These are phyloP conservation scores for Juncus inflexus DNA, from an alignment of 176 grass and related monocot genomes.

Conservation along the genomic window DNA sequence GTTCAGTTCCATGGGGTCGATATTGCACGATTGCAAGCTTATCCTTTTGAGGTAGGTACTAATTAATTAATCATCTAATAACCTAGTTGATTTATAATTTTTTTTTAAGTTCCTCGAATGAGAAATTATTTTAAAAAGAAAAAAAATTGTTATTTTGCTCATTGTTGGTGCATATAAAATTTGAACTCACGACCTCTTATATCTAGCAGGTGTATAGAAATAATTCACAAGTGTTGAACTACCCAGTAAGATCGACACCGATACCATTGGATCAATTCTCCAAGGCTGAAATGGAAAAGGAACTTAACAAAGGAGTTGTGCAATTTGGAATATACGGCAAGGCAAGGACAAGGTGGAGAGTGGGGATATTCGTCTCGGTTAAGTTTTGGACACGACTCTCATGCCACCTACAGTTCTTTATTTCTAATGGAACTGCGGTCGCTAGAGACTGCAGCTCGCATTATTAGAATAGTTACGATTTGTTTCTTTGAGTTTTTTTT, in stretches of 20 bases:
- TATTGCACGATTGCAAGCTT: constrained; percentile 35
- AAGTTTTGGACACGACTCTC: constrained; percentile 53
- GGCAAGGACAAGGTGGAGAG: constrained; percentile 58
- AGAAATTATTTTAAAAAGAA: too few relatives aligned
- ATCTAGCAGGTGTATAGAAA: constrained; percentile 30
- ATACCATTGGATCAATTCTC: constrained; percentile 25
- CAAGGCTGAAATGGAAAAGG: constrained; percentile 42
- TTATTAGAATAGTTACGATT: not conserved
- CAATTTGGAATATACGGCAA: constrained; percentile 52
- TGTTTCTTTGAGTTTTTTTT: not conserved
- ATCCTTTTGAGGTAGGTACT: constrained; percentile 39
- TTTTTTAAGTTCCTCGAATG: too few relatives aligned
- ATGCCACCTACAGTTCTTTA: constrained; percentile 52
- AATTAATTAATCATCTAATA: not conserved
- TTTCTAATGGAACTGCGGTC: constrained; percentile 45
- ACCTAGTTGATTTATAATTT: not conserved
- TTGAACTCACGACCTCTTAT: not conserved
- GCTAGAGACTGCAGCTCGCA: constrained; percentile 26
- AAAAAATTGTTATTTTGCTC: too few relatives aligned
- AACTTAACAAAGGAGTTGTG: constrained; percentile 40
- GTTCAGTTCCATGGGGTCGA: constrained; percentile 54
- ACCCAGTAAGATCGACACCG: constrained; percentile 22
- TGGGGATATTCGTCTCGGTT: constrained; percentile 57
- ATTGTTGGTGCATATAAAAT: too few relatives aligned
- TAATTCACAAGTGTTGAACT: constrained; percentile 38